A percentile compares a stretch with the other conserved stretches of the same genome.
These are phyloP conservation scores for Groenewaldozyma auringiensis DNA, from an alignment of 1,139 yeast genomes.

Conservation along the genomic window DNA sequence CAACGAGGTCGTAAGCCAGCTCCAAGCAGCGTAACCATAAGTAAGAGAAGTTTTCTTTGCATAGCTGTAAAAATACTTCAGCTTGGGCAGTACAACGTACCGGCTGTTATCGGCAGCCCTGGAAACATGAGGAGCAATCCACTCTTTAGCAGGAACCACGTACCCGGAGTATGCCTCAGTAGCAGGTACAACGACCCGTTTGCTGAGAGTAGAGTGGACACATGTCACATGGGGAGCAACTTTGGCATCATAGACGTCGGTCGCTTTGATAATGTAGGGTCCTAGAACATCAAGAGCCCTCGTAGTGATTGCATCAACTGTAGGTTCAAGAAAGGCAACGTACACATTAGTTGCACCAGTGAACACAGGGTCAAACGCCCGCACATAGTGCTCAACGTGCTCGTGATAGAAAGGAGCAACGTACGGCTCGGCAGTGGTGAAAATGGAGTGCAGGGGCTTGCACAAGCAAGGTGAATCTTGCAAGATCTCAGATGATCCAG, in stretches of 20 bases:
- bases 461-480: slow-evolving; percentile 2
- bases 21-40: slow-evolving; percentile 8
- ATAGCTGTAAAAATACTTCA: slow-evolving; percentile 6
- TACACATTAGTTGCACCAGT: slow-evolving; percentile 14
- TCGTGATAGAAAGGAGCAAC: slow-evolving; percentile 12
- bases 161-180: slow-evolving; percentile 6
- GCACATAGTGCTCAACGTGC: slow-evolving; percentile 19
- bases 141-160: slow-evolving; percentile 11
- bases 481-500: slow-evolving; percentile 8
- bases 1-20: slow-evolving; percentile 16
- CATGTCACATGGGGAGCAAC: slow-evolving; percentile 10
- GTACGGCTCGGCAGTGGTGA: slow-evolving; percentile 4
- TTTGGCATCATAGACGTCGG: slow-evolving; percentile 8
- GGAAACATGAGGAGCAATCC: slow-evolving; percentile 7
- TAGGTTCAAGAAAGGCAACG: slow-evolving; percentile 16
- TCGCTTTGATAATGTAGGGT: slow-evolving; percentile 4
- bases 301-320: slow-evolving; percentile 9
- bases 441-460: slow-evolving; percentile 3
- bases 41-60: slow-evolving; percentile 3
- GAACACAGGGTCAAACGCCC: slow-evolving; percentile 16
- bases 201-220: slow-evolving; percentile 3
- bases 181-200: not conserved
- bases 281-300: slow-evolving; percentile 8
- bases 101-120: slow-evolving; percentile 9
- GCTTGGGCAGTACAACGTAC: slow-evolving; percentile 11